Conservation (phyloP, 768 basidiomycete species). For the Termitomyces sp. region DNA sequence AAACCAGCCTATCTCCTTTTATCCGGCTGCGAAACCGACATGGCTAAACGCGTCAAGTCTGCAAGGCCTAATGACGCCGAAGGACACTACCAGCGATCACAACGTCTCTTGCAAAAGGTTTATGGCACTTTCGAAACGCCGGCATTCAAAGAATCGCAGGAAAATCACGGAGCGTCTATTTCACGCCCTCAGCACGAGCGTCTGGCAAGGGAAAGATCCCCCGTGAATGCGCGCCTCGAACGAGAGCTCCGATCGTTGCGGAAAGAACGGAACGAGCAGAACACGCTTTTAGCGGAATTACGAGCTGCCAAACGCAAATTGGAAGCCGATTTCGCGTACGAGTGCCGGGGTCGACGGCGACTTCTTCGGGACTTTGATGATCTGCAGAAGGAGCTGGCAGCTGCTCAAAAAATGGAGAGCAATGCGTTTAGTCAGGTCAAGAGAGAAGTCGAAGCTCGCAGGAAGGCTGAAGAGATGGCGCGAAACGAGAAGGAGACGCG, state of each 20-base stretch:
- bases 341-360: constrained; percentile 30
- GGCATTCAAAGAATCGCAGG: not conserved
- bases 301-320: constrained; percentile 36
- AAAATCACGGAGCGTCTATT: not conserved
- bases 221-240: constrained; percentile 15
- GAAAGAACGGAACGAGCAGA: constrained; percentile 24
- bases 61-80: constrained; percentile 15
- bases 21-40: constrained; percentile 47
- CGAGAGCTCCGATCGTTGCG: constrained; percentile 35
- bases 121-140: constrained; percentile 26
- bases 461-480: constrained; percentile 58
- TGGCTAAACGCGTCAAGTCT: constrained; percentile 27
- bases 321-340: constrained; percentile 31
- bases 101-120: constrained; percentile 42
- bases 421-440: constrained; percentile 20
- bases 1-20: constrained; percentile 49
- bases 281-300: constrained; percentile 22
- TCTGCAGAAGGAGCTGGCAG: constrained; percentile 24
- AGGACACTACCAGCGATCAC: constrained; percentile 33
- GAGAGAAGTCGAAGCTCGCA: constrained; percentile 54
- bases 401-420: constrained; percentile 23
- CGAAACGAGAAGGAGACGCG: constrained; percentile 23
- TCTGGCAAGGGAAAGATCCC: not conserved
- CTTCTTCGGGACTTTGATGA: constrained; percentile 27
- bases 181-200: not conserved